Percentiles rank a stretch among this genome's conserved stretches.
phyloP scores from a whole-genome alignment of 768 basidiomycete species.

The Holtermanniella nyarrowii region DNA sequence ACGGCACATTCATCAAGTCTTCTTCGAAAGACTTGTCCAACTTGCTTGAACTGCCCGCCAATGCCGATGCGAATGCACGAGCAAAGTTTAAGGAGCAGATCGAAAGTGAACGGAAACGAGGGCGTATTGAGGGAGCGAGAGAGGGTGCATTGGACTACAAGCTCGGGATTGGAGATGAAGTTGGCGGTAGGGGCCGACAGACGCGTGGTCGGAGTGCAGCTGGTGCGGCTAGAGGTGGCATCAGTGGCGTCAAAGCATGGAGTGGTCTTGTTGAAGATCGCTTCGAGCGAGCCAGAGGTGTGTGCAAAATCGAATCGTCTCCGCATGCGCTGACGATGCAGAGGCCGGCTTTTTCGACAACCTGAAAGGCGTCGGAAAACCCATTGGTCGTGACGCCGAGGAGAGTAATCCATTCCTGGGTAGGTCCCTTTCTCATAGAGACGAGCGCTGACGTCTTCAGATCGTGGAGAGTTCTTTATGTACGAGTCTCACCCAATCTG shows the following conservation, averaged over 20 bases:
- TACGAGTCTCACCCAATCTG: no score
- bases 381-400: slow-evolving; percentile 44
- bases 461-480: slow-evolving; percentile 70
- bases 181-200: slow-evolving; percentile 23
- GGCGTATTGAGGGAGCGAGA: slow-evolving; percentile 53
- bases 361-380: slow-evolving; percentile 59
- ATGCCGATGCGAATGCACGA: slow-evolving; percentile 34
- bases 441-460: slow-evolving; percentile 17
- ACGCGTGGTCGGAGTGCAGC: slow-evolving; percentile 42
- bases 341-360: slow-evolving; percentile 57
- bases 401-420: slow-evolving; percentile 56
- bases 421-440: neutral
- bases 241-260: slow-evolving; percentile 64
- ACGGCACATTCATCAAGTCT: slow-evolving; percentile 32
- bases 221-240: slow-evolving; percentile 37
- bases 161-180: slow-evolving; percentile 46
- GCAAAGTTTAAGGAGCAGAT: slow-evolving; percentile 43
- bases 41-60: slow-evolving; percentile 24
- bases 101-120: slow-evolving; percentile 50
- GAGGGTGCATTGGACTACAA: slow-evolving; percentile 70
- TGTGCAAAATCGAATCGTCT: neutral
- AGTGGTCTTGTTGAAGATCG: slow-evolving; percentile 62
- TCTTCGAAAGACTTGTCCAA: slow-evolving; percentile 12
- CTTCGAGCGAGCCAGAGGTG: slow-evolving; percentile 17
- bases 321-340: slow-evolving; percentile 1